These are phyloP conservation scores for Herpotrichia juniperi DNA, from an alignment of 2,329 filamentous ascomycete genomes.

Conservation along the genomic window DNA sequence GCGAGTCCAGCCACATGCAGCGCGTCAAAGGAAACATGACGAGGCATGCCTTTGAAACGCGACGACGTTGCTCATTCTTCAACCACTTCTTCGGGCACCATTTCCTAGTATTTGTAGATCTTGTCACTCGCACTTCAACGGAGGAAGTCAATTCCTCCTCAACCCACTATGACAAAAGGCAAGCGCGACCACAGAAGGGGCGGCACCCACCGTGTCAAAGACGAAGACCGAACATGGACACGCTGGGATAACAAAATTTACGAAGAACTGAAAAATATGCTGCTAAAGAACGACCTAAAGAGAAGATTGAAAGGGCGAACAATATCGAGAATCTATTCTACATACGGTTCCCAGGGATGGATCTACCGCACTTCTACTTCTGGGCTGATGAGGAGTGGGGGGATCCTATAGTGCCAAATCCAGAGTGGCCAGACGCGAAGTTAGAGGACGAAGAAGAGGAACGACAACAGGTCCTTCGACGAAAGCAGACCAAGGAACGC, in stretches of 20 bases:
- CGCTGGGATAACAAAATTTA: conserved; percentile 34
- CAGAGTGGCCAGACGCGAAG: conserved; percentile 14
- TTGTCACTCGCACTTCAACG: too few species aligned
- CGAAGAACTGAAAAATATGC: conserved; percentile 25
- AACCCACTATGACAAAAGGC: conserved; percentile 23
- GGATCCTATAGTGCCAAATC: conserved; percentile 27
- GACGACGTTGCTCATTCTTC: neutral
- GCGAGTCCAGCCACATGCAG: conserved; percentile 6
- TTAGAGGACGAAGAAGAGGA: conserved; percentile 3
- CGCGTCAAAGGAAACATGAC: conserved; percentile 6
- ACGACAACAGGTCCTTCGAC: neutral
- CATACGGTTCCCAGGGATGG: conserved; percentile 31
- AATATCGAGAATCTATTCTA: conserved; percentile 31
- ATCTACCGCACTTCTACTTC: conserved; percentile 42
- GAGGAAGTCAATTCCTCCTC: too few species aligned
- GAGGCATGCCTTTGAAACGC: neutral
- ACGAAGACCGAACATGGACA: conserved; percentile 32
- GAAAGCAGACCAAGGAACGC: neutral
- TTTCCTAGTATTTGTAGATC: too few species aligned
- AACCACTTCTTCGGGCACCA: too few species aligned
- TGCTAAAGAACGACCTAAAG: conserved; percentile 19
- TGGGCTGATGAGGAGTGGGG: conserved; percentile 31
- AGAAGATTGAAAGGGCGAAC: conserved; percentile 11
- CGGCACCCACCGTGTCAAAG: conserved; percentile 37
- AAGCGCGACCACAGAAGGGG: conserved; percentile 31